These are phyloP conservation scores for Trametes sanguinea DNA, from an alignment of 768 basidiomycete species.

Conservation along the genomic window DNA sequence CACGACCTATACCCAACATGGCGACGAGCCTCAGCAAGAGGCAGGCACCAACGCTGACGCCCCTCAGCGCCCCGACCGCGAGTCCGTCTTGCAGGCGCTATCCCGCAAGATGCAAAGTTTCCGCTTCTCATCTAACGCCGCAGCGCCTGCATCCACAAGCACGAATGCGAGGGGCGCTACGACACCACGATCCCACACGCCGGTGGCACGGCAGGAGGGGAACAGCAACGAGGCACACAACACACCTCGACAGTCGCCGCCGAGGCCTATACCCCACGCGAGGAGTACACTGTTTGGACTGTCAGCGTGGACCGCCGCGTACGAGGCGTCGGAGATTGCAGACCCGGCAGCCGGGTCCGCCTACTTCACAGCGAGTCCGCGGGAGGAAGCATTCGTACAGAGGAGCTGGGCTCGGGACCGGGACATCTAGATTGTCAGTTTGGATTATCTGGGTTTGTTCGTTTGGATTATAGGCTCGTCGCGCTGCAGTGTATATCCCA, in stretches of 20 bases:
- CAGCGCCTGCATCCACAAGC: slow-evolving; percentile 28
- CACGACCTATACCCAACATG: slow-evolving; percentile 72
- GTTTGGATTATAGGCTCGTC: background rate
- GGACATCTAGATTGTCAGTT: slow-evolving; percentile 5
- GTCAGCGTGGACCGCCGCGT: slow-evolving; percentile 37
- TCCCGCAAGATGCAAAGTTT: slow-evolving; percentile 36
- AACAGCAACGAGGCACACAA: slow-evolving; percentile 12
- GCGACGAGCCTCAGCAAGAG: slow-evolving; percentile 33
- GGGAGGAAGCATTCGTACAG: slow-evolving; percentile 24
- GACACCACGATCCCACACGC: slow-evolving; percentile 19
- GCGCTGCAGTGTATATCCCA: slow-evolving; percentile 3
- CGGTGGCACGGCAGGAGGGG: background rate
- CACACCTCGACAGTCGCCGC: slow-evolving; percentile 23
- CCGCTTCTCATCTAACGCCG: slow-evolving; percentile 29
- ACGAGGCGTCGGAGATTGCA: slow-evolving; percentile 10
- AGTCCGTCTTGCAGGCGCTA: slow-evolving; percentile 36
- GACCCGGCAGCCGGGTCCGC: slow-evolving; percentile 5
- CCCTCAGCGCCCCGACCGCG: slow-evolving; percentile 23
- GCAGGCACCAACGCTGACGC: background rate
- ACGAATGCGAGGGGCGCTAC: slow-evolving; percentile 5
- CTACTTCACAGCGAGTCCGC: slow-evolving; percentile 21
- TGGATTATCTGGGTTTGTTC: background rate
- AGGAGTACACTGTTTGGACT: slow-evolving; percentile 34
- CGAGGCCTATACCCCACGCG: slow-evolving; percentile 26
- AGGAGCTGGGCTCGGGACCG: slow-evolving; percentile 22